phyloP scores from a whole-genome alignment of 257 asterid genomes.

The Rauvolfia tetraphylla region DNA sequence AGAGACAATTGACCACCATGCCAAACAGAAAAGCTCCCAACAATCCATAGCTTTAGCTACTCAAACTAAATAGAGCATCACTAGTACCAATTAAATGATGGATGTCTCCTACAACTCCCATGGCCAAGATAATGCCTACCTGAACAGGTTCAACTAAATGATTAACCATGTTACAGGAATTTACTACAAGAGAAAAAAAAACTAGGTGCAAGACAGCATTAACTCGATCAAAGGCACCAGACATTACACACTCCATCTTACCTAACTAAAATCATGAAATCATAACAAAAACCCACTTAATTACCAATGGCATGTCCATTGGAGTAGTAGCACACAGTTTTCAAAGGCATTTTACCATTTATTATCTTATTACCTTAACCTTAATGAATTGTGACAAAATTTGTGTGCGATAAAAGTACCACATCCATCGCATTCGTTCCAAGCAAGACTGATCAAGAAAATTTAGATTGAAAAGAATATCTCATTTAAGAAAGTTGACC shows the following conservation, averaged over 20 bases:
- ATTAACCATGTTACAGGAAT: too few species aligned
- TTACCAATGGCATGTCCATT: neutral
- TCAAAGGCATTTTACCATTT: neutral
- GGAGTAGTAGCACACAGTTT: neutral
- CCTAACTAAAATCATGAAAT: neutral
- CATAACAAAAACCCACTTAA: too few species aligned
- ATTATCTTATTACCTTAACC: neutral
- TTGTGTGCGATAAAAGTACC: neutral
- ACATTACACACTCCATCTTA: neutral
- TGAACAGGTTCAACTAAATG: neutral
- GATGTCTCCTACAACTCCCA: neutral
- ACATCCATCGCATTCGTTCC: neutral
- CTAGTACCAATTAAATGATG: neutral
- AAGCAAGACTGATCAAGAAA: neutral
- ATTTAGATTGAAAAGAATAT: neutral
- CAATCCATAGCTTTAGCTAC: neutral
- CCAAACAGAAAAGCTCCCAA: neutral
- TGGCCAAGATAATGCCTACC: neutral
- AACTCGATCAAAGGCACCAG: neutral
- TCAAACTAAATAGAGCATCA: constrained; percentile 8
- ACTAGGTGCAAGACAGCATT: neutral
- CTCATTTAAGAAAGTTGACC: neutral
- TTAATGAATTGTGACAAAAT: neutral
- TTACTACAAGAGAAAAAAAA: neutral
- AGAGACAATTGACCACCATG: neutral